Percentiles rank a stretch among this genome's conserved stretches.
These are phyloP conservation scores for Aechmea fasciata DNA, from an alignment of 176 grass and related monocot genomes.

Conservation along the genomic window DNA sequence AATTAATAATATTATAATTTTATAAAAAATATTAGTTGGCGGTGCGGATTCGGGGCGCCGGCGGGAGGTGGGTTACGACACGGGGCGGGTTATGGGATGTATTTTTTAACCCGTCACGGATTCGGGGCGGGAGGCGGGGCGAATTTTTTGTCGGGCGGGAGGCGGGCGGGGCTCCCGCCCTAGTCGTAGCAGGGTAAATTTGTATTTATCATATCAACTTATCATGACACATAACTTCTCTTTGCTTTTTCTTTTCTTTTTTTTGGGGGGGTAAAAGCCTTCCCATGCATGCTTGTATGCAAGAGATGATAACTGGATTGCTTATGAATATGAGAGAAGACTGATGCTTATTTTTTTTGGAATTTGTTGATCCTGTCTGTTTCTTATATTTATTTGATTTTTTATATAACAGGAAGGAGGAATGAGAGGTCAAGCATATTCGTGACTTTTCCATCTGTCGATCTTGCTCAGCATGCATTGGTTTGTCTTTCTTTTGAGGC, in stretches of 20 bases:
- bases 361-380: background rate
- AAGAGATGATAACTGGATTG: background rate
- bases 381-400: constrained; percentile 17
- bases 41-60: too few relatives aligned
- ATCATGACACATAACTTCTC: background rate
- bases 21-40: too few relatives aligned
- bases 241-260: background rate
- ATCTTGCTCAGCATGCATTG: constrained; percentile 65
- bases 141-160: too few relatives aligned
- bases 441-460: constrained; percentile 73
- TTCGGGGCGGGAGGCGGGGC: too few relatives aligned
- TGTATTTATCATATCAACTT: background rate
- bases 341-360: background rate
- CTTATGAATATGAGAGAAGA: too few relatives aligned
- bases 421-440: constrained; percentile 93
- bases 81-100: too few relatives aligned
- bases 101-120: too few relatives aligned
- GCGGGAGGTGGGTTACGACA: too few relatives aligned
- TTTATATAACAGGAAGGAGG: constrained; percentile 58
- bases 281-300: background rate
- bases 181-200: background rate
- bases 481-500: constrained; percentile 31
- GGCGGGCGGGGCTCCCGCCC: too few relatives aligned
- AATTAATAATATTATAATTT: too few relatives aligned
- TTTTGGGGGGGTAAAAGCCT: background rate